phyloP scores from a whole-genome alignment of 352 stramenopile species.

The Phytopythium delawarense region DNA sequence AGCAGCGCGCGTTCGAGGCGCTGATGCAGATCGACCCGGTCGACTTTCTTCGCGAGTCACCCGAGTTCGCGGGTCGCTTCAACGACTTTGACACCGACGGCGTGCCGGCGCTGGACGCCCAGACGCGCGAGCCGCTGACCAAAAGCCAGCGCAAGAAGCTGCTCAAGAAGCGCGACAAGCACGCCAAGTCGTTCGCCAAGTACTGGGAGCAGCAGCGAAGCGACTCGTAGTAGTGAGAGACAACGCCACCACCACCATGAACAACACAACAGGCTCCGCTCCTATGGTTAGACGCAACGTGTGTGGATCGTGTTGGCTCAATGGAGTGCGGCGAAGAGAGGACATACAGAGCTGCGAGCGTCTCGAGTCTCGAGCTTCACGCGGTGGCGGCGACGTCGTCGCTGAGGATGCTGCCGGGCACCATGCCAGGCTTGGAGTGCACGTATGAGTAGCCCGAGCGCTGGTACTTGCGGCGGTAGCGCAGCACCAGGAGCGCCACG shows the following conservation, averaged over 20 bases:
- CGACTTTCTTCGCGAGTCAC: slow-evolving; percentile 42
- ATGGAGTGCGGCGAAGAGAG: neutral
- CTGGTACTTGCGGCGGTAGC: slow-evolving; percentile 40
- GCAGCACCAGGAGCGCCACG: slow-evolving; percentile 32
- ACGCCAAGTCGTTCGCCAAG: slow-evolving; percentile 62
- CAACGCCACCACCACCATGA: neutral
- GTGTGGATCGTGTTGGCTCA: neutral
- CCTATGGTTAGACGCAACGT: neutral
- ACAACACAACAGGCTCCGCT: no score
- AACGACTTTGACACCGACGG: slow-evolving; percentile 48
- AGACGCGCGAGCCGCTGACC: slow-evolving; percentile 29
- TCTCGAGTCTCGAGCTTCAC: neutral
- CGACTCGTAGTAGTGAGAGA: neutral
- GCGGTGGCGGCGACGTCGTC: slow-evolving; percentile 3
- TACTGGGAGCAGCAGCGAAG: slow-evolving; percentile 38
- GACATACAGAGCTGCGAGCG: neutral
- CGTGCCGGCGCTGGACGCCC: slow-evolving; percentile 43
- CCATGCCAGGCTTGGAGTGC: slow-evolving; percentile 37
- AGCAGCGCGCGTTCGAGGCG: slow-evolving; percentile 55
- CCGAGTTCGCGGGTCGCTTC: slow-evolving; percentile 49
- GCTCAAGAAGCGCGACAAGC: slow-evolving; percentile 63
- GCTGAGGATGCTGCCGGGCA: slow-evolving; percentile 13
- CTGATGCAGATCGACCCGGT: slow-evolving; percentile 63
- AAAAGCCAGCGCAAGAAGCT: slow-evolving; percentile 82
- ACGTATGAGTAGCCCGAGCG: slow-evolving; percentile 64